Conservation (phyloP, 2,329 filamentous ascomycete genomes). For the Zopfia rhizophila region DNA sequence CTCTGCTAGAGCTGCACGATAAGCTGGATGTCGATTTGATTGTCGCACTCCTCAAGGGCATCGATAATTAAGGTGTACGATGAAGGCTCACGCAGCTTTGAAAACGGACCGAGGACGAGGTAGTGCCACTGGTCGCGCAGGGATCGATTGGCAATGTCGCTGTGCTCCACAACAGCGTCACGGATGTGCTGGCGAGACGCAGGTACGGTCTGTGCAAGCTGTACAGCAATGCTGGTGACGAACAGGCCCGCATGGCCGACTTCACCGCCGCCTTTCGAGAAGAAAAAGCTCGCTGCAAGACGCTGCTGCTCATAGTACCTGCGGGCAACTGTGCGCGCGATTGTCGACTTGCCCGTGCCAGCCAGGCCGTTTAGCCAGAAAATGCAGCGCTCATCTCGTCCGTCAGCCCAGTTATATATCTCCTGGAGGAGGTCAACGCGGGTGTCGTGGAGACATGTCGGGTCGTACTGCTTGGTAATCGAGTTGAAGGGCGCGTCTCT, state of each 20-base stretch:
- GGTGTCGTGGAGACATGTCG: slow-evolving; percentile 8
- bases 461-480: slow-evolving; percentile 24
- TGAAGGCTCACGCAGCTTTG: neutral
- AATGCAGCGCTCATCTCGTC: slow-evolving; percentile 7
- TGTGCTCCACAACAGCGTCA: neutral
- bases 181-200: neutral
- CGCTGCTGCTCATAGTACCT: slow-evolving; percentile 1
- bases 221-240: slow-evolving; percentile 12
- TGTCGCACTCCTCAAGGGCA: slow-evolving; percentile 19
- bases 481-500: slow-evolving; percentile 27
- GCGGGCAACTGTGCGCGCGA: slow-evolving; percentile 28
- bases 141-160: neutral
- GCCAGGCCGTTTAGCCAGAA: slow-evolving; percentile 33
- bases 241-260: neutral
- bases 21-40: slow-evolving; percentile 3
- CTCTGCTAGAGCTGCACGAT: slow-evolving; percentile 12
- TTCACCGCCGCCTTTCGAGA: slow-evolving; percentile 16
- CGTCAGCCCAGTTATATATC: slow-evolving; percentile 12
- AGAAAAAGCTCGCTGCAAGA: slow-evolving; percentile 27
- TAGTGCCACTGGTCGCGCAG: slow-evolving; percentile 9
- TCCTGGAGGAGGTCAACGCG: slow-evolving; percentile 13
- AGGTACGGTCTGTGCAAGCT: slow-evolving; percentile 1
- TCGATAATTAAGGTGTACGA: too few species aligned
- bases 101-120: slow-evolving; percentile 7
- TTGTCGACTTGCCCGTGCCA: slow-evolving; percentile 31